Evolutionary conservation across 2,329 filamentous ascomycete species (phyloP), one percentile per base, ranked within the genome.

Genomic region (Neurospora crassa): DNA sequence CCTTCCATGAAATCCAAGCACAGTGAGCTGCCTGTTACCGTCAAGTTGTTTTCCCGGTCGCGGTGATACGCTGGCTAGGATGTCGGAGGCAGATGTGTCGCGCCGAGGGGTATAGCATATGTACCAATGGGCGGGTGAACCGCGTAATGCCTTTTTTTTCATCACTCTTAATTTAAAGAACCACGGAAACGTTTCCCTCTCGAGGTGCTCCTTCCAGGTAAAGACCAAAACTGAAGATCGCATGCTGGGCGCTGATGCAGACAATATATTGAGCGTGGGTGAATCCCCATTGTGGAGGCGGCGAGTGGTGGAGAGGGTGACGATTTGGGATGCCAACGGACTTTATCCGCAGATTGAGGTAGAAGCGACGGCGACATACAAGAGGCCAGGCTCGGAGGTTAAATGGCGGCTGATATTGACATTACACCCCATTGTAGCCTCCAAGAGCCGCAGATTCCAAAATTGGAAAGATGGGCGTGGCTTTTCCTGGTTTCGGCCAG

Each of bases 301-400:
- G 67, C 68, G 71, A 70, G 68, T 40, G 59, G 63, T 37, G 68
- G 42, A 69, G 40, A 45, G 29, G 18, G 37, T 8, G 67, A 12
- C 59, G 67, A 72, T 72, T 72, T 69, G 71, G 72, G 69, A 71
- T 73, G 45, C 67, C 40, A 41, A 53, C 67, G 45, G 67, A 73
- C 73, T 76, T 76, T 77, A 77, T 34, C 76, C 76, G 76, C 70
- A 77, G 76, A 77, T 77, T 77, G 73, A 63, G 41, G 59, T 40
- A 53, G 59, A 71, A 40, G 34, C 67, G 68, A 69, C 70, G 68
- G 42, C 70, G 69, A 70, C 63, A 70, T 70, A 41, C 69, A 68
- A 70, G 47, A 71, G 72, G 69, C 69, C 72, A 73, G 14, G 45
- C 72, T 72, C 73, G 73, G 74, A 71, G 75, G 74, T 42, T 76